Base-by-base conservation (phyloP, 2,329 filamentous ascomycete species). In the Penicillium sp. region DNA sequence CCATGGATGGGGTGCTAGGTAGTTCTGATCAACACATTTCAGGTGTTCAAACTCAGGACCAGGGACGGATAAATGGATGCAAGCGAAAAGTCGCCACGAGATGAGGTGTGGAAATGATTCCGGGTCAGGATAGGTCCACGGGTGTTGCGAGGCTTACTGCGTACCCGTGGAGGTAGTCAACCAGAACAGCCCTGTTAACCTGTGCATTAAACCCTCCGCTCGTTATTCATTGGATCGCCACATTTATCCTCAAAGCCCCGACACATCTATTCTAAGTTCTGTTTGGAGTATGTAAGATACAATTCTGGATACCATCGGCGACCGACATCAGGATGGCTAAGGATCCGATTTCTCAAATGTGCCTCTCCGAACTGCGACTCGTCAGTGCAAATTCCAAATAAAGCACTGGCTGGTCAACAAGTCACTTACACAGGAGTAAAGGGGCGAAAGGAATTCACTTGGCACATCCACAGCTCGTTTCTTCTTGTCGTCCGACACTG, bases 241-340 rank as follows among this genome's bases (percentile, higher is more conserved):
- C 32, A 22, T 38, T 22, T 11, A 34, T 9, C 31, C 31, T 34
- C 31, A 11, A 34, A 34, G 5, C 21, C n/a, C 16, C 11, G 29
- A 6, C 7, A 27, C 8, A 27, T 27, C 27, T 61, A 61, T 34
- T 55, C 50, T 8, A 67, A 45, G 7, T 40, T 41, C 40, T 71
- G 64, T 34, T 60, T 54, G 0, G 67, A 68, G 50, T 71, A 71
- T 21, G 60, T 66, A 4, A 53, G 55, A 50, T 68, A 70, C 10
- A 73, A 51, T 4, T 72, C 66, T 4, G 69, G 66, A 57, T 73
- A 73, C 70, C 71, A 72, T 49, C 60, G 66, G 44, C 61, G 63
- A 5, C 70, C 71, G 1, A 73, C 71, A 16, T 73, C 71, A 1
- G 71, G 68, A 49, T 73, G 70, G 54, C 71, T 72, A 8, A 72